Evolutionary conservation across 257 asterid genomes (phyloP).

Genomic region (Leonotis leonurus): DNA sequence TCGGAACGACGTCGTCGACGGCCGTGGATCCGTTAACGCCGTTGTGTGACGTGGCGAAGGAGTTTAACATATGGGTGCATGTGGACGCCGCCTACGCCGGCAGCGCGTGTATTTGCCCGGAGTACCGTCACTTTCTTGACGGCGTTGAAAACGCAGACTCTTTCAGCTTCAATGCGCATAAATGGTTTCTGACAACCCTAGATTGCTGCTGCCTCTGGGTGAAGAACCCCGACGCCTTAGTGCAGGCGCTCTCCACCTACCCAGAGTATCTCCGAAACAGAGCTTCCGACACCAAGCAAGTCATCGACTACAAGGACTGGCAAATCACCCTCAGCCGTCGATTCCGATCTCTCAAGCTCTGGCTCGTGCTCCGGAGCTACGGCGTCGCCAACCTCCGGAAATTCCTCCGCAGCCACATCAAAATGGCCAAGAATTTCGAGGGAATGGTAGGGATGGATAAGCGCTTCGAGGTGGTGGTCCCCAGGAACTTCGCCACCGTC

Average conservation of each 20-base stretch:
- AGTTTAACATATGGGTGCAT: slow-evolving; percentile 58
- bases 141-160: slow-evolving; percentile 66
- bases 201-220: slow-evolving; percentile 90
- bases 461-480: slow-evolving; percentile 68
- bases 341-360: slow-evolving; percentile 58
- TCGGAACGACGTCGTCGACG: slow-evolving; percentile 65
- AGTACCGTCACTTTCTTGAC: slow-evolving; percentile 54
- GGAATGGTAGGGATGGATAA: slow-evolving; percentile 51
- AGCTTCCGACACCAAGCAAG: slow-evolving; percentile 56
- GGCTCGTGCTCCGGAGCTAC: slow-evolving; percentile 68
- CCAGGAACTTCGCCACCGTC: slow-evolving; percentile 61
- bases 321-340: slow-evolving; percentile 70
- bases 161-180: slow-evolving; percentile 71
- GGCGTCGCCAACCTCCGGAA: slow-evolving; percentile 54
- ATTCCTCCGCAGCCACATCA: slow-evolving; percentile 46
- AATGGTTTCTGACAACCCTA: slow-evolving; percentile 63
- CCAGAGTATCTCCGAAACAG: slow-evolving; percentile 57
- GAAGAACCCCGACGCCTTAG: slow-evolving; percentile 50
- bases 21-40: slow-evolving; percentile 52
- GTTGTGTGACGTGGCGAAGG: slow-evolving; percentile 46
- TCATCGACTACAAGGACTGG: slow-evolving; percentile 81
- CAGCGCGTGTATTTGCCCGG: slow-evolving; percentile 66
- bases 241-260: slow-evolving; percentile 51
- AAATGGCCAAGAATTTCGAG: slow-evolving; percentile 72
- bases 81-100: slow-evolving; percentile 82